Evolutionary conservation across 1,139 yeast species (phyloP).

Genomic region (Yamadazyma conglobata): DNA sequence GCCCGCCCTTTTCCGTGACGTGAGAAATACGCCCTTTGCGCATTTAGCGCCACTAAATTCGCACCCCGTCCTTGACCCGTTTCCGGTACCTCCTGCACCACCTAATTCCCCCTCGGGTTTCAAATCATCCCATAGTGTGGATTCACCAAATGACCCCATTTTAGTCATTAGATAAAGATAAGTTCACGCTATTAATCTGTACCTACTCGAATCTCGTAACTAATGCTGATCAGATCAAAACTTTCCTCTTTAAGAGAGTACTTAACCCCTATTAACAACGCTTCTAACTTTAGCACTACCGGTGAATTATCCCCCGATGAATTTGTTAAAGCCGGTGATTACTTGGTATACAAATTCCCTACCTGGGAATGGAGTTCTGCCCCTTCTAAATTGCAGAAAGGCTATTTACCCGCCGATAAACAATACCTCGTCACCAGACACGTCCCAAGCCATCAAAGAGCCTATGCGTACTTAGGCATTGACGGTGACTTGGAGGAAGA

Average conservation of each 20-base stretch:
- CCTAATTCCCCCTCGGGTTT: no score
- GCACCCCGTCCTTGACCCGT: no score
- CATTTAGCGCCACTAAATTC: no score
- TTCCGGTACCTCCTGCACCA: no score
- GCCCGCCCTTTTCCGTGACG: no score
- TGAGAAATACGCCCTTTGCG: no score
- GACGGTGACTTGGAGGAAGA: slow-evolving; percentile 30
- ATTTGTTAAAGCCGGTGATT: slow-evolving; percentile 90
- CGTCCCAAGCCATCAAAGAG: slow-evolving; percentile 82
- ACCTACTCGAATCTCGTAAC: background rate
- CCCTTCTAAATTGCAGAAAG: slow-evolving; percentile 56
- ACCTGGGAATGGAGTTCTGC: slow-evolving; percentile 94
- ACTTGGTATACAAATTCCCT: slow-evolving; percentile 84
- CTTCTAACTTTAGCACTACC: slow-evolving; percentile 74
- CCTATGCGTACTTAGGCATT: slow-evolving; percentile 51
- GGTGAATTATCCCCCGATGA: slow-evolving; percentile 96
- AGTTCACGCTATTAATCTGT: no score
- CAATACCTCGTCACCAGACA: slow-evolving; percentile 84
- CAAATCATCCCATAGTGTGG: no score
- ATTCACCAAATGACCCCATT: no score
- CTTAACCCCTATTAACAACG: slow-evolving; percentile 83
- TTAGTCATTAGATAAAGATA: no score
- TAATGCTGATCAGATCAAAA: slow-evolving; percentile 58
- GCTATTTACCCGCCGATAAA: slow-evolving; percentile 79
- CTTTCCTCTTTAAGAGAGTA: slow-evolving; percentile 86